Percentiles rank a stretch among this genome's conserved stretches.
These are phyloP conservation scores for Bothriochloa decipiens DNA, from an alignment of 176 grass and related monocot genomes.

Conservation along the genomic window DNA sequence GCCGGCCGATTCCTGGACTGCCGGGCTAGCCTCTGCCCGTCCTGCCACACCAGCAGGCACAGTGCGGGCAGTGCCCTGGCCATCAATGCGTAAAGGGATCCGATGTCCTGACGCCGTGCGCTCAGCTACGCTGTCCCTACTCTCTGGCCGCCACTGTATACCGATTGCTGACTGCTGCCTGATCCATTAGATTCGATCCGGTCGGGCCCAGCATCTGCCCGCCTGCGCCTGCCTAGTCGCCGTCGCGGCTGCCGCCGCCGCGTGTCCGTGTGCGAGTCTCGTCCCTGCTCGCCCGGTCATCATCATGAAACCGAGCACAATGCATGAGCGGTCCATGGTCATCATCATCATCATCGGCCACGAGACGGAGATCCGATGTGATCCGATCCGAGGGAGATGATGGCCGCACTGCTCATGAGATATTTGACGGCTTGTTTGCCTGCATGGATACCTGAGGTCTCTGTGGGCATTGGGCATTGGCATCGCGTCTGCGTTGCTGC, in stretches of 20 bases:
- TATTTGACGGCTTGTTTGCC: slow-evolving; percentile 15
- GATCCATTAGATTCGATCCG: slow-evolving; percentile 32
- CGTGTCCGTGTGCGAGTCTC: neutral
- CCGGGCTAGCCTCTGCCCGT: neutral
- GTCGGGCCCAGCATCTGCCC: slow-evolving; percentile 4
- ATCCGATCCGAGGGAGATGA: neutral
- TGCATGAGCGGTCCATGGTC: neutral
- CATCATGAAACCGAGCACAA: neutral
- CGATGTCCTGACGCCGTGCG: slow-evolving; percentile 45
- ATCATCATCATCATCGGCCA: neutral
- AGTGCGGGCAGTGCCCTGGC: neutral
- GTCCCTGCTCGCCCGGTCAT: neutral
- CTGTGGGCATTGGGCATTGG: neutral
- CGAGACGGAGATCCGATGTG: neutral
- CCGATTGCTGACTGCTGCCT: neutral
- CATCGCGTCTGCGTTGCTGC: neutral
- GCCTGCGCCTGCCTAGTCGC: neutral
- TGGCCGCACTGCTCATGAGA: slow-evolving; percentile 18
- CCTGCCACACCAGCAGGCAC: too few species aligned
- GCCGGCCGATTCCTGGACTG: slow-evolving; percentile 12
- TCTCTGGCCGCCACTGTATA: neutral
- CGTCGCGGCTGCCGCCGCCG: neutral
- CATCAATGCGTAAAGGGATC: slow-evolving; percentile 51
- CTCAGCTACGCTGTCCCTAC: slow-evolving; percentile 36
- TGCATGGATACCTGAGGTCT: neutral